Conservation (phyloP, 768 basidiomycete species). For the Suillus subluteus region DNA sequence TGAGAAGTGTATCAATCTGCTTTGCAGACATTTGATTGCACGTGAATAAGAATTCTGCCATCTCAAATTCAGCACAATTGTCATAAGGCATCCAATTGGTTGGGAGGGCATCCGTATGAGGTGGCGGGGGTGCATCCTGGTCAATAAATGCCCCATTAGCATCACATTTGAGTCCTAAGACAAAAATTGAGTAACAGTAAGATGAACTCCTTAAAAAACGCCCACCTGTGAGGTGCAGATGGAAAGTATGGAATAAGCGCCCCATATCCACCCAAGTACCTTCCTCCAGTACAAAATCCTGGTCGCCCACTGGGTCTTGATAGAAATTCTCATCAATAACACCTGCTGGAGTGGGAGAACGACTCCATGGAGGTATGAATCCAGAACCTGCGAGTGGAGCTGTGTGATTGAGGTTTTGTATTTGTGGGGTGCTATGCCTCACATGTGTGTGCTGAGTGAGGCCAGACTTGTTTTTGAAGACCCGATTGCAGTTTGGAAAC, state of each 20-base stretch:
- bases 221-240: not conserved
- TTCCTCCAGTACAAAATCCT: not conserved
- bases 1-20: constrained; percentile 24
- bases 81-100: constrained; percentile 26
- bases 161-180: not conserved
- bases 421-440: not conserved
- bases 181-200: not conserved
- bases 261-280: constrained; percentile 6
- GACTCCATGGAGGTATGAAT: not conserved
- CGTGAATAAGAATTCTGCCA: constrained; percentile 25
- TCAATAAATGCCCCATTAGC: not conserved
- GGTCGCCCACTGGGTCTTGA: not conserved
- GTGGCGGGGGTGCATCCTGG: not conserved
- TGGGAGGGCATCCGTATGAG: not conserved
- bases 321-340: not conserved
- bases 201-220: not conserved
- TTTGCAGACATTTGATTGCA: constrained; percentile 23
- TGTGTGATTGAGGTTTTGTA: not conserved
- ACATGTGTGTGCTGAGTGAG: not conserved
- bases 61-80: constrained; percentile 21
- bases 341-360: not conserved
- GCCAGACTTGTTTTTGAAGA: constrained; percentile 8
- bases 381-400: not conserved
- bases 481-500: not conserved
- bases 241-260: not conserved